Evolutionary conservation across 2,329 filamentous ascomycete genomes (phyloP), one percentile per base, ranked within the genome.

Genomic region (Penicillium sp.): DNA sequence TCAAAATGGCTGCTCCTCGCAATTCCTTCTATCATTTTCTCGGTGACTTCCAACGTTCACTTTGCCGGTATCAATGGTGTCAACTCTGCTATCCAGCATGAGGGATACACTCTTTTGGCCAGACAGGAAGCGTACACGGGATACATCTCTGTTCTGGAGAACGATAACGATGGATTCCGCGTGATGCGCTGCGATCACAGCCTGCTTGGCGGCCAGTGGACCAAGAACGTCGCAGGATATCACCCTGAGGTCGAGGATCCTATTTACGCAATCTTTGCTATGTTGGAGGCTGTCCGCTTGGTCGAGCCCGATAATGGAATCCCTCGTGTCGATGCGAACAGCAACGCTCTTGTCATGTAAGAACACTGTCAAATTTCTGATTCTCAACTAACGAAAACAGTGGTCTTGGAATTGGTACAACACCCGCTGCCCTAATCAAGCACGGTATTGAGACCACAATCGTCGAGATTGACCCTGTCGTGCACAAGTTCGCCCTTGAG

Each of bases 231-330:
- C 18, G 59, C 73, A 66, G 73, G 87, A 70, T 56, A 80, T 75
- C 47, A 77, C 68, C 83, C 81, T 1, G 72, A 82, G 43, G 77
- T 91, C 16, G 84, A 85, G 10, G 94, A 99, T 74, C 91, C 93
- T 0, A 91, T 99, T 52, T 99, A 97, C 70, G 88, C 91, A 9
- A 89, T 97, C n/a, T 99, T 99, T 71, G 88, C 91, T 24, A 95
- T 96, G 82, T 84, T 99, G 1, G 94, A 99, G 72, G 91, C 93
- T 3, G 88, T 97, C 6, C 85, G 94, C 21, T 81, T 99, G 31
- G 81, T 96, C 22, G 81, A 94, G 63, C 74, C 80, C 4, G 77
- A 81, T 29, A 56, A 67, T 45, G 67, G 69, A 9, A 57, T 65
- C 38, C 59, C 60, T 24, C 69, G 67, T 21, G 76, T 75, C 2